A percentile compares a stretch with the other conserved stretches of the same genome.
These are phyloP conservation scores for Begonia loranthoides DNA, from an alignment of 306 rosid genomes.

Conservation along the genomic window DNA sequence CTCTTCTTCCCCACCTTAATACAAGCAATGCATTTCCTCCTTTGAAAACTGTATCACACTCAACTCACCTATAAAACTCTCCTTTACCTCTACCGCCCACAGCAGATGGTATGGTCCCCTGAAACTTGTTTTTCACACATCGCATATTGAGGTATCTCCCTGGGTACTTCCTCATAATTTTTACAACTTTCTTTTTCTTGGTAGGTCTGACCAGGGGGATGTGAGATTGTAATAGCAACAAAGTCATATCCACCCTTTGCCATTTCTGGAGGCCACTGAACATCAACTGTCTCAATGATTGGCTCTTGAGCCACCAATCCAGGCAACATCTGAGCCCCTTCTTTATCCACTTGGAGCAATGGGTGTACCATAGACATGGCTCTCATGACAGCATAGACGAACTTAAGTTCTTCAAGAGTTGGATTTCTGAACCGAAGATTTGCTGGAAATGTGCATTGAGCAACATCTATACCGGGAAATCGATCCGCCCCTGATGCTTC, in stretches of 20 bases:
- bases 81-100: constrained; percentile 35
- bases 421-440: constrained; percentile 43
- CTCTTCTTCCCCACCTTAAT: too few relatives aligned
- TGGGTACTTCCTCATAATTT: constrained; percentile 21
- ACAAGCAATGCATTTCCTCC: too few relatives aligned
- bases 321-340: constrained; percentile 41
- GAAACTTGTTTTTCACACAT: constrained; percentile 23
- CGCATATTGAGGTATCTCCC: too few relatives aligned
- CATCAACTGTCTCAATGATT: constrained; percentile 59
- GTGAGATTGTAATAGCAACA: constrained; percentile 33
- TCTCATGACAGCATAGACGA: constrained; percentile 51
- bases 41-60: too few relatives aligned
- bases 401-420: constrained; percentile 43
- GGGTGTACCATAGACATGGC: constrained; percentile 51
- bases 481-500: constrained; percentile 35
- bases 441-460: constrained; percentile 30
- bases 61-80: constrained; percentile 43
- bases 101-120: constrained; percentile 21
- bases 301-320: constrained; percentile 31
- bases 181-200: constrained; percentile 25
- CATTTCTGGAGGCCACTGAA: constrained; percentile 46
- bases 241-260: constrained; percentile 21
- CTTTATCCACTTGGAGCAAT: constrained; percentile 39
- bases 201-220: constrained; percentile 36
- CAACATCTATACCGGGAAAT: constrained; percentile 57